These are phyloP conservation scores for Amorphotheca resinae DNA, from an alignment of 495 filamentous ascomycete species.

Conservation along the genomic window DNA sequence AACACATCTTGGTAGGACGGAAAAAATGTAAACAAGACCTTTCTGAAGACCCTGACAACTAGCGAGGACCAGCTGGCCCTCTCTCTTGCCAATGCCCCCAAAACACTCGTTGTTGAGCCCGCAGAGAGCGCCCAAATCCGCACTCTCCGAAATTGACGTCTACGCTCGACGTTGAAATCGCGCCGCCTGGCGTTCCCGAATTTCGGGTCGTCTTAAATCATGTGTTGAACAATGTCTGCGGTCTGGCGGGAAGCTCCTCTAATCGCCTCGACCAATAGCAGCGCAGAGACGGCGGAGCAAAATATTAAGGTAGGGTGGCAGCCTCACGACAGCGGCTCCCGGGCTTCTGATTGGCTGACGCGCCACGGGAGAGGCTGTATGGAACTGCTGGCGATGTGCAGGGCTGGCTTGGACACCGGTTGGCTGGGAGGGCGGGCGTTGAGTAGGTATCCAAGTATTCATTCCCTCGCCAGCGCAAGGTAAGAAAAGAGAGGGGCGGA, in stretches of 20 bases:
- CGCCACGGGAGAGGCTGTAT: slow-evolving; percentile 4
- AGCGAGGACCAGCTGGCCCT: slow-evolving; percentile 1
- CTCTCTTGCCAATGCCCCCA: neutral
- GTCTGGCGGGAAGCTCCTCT: neutral
- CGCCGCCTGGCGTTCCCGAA: neutral
- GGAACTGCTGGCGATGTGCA: neutral
- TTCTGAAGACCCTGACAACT: slow-evolving; percentile 11
- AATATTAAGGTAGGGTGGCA: slow-evolving; percentile 6
- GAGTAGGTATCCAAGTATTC: too few relatives aligned
- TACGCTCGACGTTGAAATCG: slow-evolving; percentile 3
- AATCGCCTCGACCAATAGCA: slow-evolving; percentile 7
- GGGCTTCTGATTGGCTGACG: slow-evolving; percentile 5
- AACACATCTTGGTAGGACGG: slow-evolving; percentile 7
- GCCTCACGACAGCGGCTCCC: neutral
- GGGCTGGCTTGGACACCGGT: too few relatives aligned
- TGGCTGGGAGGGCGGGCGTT: too few relatives aligned
- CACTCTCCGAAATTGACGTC: too few relatives aligned
- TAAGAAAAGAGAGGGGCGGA: too few relatives aligned
- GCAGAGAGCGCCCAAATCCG: too few relatives aligned
- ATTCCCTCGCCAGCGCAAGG: too few relatives aligned
- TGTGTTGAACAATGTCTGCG: slow-evolving; percentile 8
- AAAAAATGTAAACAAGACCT: slow-evolving; percentile 19
- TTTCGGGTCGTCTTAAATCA: slow-evolving; percentile 10
- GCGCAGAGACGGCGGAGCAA: neutral
- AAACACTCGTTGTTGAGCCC: neutral